Evolutionary conservation across 139 green algal genomes (phyloP), one percentile per base, ranked within the genome.

Genomic region (Gonium pectorale): DNA sequence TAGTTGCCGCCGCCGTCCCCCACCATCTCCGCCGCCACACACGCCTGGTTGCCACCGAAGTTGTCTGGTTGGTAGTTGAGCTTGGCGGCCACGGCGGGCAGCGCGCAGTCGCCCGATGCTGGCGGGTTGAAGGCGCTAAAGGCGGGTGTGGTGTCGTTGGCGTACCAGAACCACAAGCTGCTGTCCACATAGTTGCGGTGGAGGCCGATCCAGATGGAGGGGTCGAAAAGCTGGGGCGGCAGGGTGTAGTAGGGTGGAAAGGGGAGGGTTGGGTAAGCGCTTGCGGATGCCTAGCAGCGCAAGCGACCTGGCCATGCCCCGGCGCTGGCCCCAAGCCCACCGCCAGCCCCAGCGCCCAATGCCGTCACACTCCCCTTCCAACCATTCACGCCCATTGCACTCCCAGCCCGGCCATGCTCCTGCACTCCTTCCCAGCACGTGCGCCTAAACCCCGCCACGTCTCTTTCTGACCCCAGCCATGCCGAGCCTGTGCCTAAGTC

Each of bases 41-140:
- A 83, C n/a, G 49, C 31, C 43, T 83, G 38, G 21, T 26, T 26
- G 60, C 77, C 77, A 26, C 60, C 77, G 7, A 40, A 83, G 77
- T 83, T 83, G 62, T 83, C 77, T 4, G 77, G 77, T 62, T 73
- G 60, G 77, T 83, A 83, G 33, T 15, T 51, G 21, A 83, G 62
- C 38, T 31, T 22, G 38, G 27, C 5, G 2, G 75, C 40, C 15
- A 64, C 19, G 22, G 37, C 77, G 13, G 62, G 0, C 13, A 31
- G 6, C 31, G 43, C 35, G 44, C 77, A 83, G 60, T 22, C 43
- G n/a, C 26, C 56, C 40, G 59, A 38, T 0, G 75, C 26, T 26
- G 77, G 24, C 22, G 66, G 77, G 44, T 74, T 74, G 60, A 73
- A 83, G 17, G 21, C 43, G 77, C 1, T 29, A 6, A 64, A 19